A percentile compares a stretch with the other conserved stretches of the same genome.
These are phyloP conservation scores for Lactarius sp. DNA, from an alignment of 768 basidiomycete genomes.

Conservation along the genomic window DNA sequence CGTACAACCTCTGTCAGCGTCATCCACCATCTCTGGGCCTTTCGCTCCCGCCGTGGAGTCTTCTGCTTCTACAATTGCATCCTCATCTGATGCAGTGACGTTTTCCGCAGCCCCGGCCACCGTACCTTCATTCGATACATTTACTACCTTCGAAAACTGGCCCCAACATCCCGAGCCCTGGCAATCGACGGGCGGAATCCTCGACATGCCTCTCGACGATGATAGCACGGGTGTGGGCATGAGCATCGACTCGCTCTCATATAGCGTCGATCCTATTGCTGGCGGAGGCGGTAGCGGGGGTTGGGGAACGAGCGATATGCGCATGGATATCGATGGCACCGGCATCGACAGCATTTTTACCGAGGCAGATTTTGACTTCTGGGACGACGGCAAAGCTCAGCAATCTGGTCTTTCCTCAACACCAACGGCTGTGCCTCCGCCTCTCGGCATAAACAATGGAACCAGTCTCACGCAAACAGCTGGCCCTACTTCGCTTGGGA, in stretches of 20 bases:
- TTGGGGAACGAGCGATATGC: constrained; percentile 26
- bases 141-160: constrained; percentile 43
- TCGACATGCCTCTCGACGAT: constrained; percentile 21
- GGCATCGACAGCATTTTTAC: constrained; percentile 48
- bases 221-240: constrained; percentile 33
- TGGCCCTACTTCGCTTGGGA: constrained; percentile 33
- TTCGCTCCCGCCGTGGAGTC: constrained; percentile 9
- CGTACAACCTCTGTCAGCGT: background rate
- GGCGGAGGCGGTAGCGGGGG: constrained; percentile 30
- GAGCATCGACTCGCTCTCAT: constrained; percentile 40
- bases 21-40: constrained; percentile 9
- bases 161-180: constrained; percentile 28
- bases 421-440: constrained; percentile 23
- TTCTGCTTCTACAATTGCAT: constrained; percentile 2
- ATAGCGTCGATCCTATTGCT: constrained; percentile 40
- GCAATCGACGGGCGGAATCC: constrained; percentile 20
- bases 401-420: constrained; percentile 36
- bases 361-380: constrained; percentile 87
- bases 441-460: constrained; percentile 23
- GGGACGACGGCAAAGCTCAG: constrained; percentile 44
- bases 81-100: constrained; percentile 21
- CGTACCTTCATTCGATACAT: constrained; percentile 31
- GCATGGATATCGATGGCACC: constrained; percentile 30
- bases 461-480: constrained; percentile 32
- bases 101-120: constrained; percentile 24